Conservation (phyloP, 331 rosid genomes). For the Rhamnella rubrinervis region DNA sequence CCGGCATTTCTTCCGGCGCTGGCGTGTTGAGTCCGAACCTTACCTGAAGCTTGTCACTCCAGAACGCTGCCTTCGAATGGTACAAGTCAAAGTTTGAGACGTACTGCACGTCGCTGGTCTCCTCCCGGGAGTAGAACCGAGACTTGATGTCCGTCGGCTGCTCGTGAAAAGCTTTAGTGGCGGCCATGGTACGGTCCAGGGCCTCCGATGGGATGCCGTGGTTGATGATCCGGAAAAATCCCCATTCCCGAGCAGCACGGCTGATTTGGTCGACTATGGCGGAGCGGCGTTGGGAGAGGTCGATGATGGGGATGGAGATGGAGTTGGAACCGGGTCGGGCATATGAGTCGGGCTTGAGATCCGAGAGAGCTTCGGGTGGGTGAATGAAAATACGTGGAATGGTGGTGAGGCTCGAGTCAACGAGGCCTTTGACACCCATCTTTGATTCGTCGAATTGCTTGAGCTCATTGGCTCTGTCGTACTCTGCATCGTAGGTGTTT, state of each 20-base stretch:
- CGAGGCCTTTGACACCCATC: constrained; percentile 65
- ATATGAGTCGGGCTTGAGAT: constrained; percentile 2
- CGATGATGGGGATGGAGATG: constrained; percentile 46
- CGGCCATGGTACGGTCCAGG: constrained; percentile 30
- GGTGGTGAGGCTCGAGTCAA: constrained; percentile 53
- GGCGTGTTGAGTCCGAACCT: constrained; percentile 30
- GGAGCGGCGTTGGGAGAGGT: constrained; percentile 42
- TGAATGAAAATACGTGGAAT: constrained; percentile 10
- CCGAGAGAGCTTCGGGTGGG: constrained; percentile 14
- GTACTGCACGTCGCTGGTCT: constrained; percentile 44
- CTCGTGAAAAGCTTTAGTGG: constrained; percentile 67
- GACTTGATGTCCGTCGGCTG: constrained; percentile 46
- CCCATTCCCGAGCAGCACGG: constrained; percentile 47
- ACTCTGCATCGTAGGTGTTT: neutral
- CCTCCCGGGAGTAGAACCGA: constrained; percentile 39
- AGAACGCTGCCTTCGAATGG: constrained; percentile 59
- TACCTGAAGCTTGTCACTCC: constrained; percentile 67
- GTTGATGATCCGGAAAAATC: constrained; percentile 66
- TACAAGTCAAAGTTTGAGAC: constrained; percentile 48
- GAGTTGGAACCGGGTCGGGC: neutral
- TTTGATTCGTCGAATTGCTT: constrained; percentile 25
- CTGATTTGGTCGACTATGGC: constrained; percentile 34
- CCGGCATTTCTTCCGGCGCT: constrained; percentile 40
- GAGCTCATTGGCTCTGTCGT: constrained; percentile 2
- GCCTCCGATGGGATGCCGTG: constrained; percentile 48